Base-by-base conservation (phyloP, 2,329 filamentous ascomycete genomes). In the Pseudogymnoascus pannorum region DNA sequence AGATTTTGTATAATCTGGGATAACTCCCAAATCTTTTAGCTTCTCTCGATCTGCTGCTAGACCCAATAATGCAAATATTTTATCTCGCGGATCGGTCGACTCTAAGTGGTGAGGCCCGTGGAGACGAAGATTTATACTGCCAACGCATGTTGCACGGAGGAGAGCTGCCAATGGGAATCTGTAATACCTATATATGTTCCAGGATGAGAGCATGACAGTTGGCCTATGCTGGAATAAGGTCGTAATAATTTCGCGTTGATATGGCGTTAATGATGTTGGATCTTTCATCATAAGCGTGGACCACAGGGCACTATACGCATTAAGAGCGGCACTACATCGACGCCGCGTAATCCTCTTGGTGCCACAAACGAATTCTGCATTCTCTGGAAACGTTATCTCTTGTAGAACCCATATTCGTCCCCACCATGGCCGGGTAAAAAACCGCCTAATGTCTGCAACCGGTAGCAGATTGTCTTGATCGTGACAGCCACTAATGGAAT, bases 381-480 rank as follows among this genome's bases (percentile, higher is more conserved):
- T 62, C 58, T 64, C 33, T 16, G 51, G 16, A 31, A 65, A 42
- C n/a, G 62, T 59, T 48, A 65, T 61, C 60, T 65, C 64, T 62
- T 65, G 62, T 42, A 65, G 54, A 61, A 65, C 62, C 62, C 60
- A 65, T 54, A 62, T 64, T 42, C 60, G 60, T 36, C 51, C 44
- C 62, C 58, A 65, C 60, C 60, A 65, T 14, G 58, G 48, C 18
- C 62, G 59, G 14, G 4, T 59, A 58, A 65, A 65, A 22, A 65
- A 58, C 12, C 54, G 31, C 14, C 20, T 58, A 22, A 65, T 65
- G 12, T 59, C 64, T 29, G 16, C 59, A 35, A 64, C 31, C 14
- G 64, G 64, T 24, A 65, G 62, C 35, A 65, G 58, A 22, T 51
- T 38, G 59, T 60, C 62, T 44, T 60, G 58, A 12, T 57, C 48